phyloP scores from a whole-genome alignment of 2,329 filamentous ascomycete genomes.

The Cercospora sesami region DNA sequence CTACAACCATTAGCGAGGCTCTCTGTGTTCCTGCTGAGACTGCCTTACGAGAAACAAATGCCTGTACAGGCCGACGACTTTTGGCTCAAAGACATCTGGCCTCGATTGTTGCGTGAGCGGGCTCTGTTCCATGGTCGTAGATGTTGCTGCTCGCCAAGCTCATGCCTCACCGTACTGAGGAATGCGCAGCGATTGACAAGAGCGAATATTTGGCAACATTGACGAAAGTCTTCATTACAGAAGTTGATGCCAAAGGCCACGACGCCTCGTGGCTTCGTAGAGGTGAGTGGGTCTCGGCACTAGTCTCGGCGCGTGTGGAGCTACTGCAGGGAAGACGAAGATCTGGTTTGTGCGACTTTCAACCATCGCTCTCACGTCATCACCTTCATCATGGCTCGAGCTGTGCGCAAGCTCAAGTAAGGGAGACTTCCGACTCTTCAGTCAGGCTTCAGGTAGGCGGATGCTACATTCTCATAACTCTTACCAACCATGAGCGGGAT shows the following conservation, averaged over 20 bases:
- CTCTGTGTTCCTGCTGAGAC: not conserved
- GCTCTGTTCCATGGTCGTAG: constrained; percentile 8
- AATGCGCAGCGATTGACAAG: not conserved
- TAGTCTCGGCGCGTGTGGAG: not conserved
- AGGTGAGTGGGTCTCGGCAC: constrained; percentile 4
- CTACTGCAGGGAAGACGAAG: constrained; percentile 4
- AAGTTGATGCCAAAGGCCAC: not conserved
- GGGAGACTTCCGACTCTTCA: not conserved
- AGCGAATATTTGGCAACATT: no score
- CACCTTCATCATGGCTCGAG: not conserved
- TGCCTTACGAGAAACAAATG: constrained; percentile 65
- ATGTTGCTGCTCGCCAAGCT: not conserved
- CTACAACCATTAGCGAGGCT: constrained; percentile 29
- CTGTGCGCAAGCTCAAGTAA: not conserved
- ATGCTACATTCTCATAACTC: not conserved
- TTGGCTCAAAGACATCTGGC: constrained; percentile 88
- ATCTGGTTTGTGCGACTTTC: constrained; percentile 8
- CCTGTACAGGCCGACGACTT: constrained; percentile 88
- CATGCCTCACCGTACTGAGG: not conserved
- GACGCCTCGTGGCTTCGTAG: constrained; percentile 1
- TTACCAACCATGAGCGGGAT: not conserved
- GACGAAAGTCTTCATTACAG: not conserved
- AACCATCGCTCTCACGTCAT: constrained; percentile 11
- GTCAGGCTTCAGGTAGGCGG: constrained; percentile 6
- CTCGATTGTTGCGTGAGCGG: constrained; percentile 89